phyloP scores from a whole-genome alignment of 441 rosid genomes.

The Raphanus hybrid region DNA sequence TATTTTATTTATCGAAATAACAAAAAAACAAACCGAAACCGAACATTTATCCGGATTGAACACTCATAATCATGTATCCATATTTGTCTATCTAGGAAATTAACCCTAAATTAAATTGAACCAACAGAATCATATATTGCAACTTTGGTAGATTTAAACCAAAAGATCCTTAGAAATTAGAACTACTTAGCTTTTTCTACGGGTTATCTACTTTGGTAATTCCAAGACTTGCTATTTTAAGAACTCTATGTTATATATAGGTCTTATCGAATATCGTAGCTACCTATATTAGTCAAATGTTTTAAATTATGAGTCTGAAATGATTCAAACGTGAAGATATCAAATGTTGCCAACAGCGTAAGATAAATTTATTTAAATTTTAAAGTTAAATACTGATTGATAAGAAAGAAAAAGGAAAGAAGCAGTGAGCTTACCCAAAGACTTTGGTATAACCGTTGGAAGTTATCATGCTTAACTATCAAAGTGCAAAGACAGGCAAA shows the following conservation, averaged over 20 bases:
- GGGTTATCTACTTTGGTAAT: constrained; percentile 39
- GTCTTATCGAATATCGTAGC: constrained; percentile 46
- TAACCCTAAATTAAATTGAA: not conserved
- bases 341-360: not conserved
- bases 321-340: constrained; percentile 10
- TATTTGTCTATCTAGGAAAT: not conserved
- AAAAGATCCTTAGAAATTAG: constrained; percentile 7
- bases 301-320: not conserved
- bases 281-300: constrained; percentile 29
- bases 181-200: constrained; percentile 5
- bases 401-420: constrained; percentile 23
- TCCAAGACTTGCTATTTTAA: constrained; percentile 43
- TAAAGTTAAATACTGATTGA: constrained; percentile 15
- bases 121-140: not conserved
- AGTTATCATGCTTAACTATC: constrained; percentile 23
- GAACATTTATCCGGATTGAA: too few species aligned
- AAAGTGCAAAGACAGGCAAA: not conserved
- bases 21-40: too few species aligned
- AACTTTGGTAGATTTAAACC: constrained; percentile 2
- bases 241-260: constrained; percentile 44
- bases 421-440: constrained; percentile 33
- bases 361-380: constrained; percentile 5
- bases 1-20: too few species aligned
- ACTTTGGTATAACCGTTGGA: constrained; percentile 36
- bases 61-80: not conserved